Conservation (phyloP, 768 basidiomycete genomes). For the Suillus bovinus region DNA sequence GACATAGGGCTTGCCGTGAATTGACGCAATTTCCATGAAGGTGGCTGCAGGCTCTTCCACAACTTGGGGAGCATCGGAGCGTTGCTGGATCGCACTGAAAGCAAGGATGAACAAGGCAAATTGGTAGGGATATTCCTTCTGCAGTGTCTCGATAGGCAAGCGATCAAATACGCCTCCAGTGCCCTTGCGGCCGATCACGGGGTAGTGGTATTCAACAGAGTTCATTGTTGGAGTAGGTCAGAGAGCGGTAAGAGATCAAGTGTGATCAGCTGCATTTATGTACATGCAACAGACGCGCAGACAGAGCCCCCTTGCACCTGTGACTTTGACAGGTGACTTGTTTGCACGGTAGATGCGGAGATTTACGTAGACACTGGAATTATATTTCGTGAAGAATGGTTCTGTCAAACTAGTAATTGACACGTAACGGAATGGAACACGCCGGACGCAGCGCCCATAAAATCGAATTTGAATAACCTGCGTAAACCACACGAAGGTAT, state of each 20-base stretch:
- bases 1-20: conserved; percentile 27
- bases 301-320: not conserved
- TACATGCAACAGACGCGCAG: not conserved
- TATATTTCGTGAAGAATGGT: too few species aligned
- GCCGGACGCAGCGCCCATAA: not conserved
- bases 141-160: conserved; percentile 24
- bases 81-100: conserved; percentile 18
- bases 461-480: not conserved
- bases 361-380: not conserved
- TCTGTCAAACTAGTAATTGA: too few species aligned
- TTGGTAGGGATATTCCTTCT: conserved; percentile 21
- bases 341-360: not conserved
- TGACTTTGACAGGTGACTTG: not conserved
- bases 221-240: not conserved
- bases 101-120: conserved; percentile 29
- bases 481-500: not conserved
- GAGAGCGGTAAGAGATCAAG: not conserved
- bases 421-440: not conserved
- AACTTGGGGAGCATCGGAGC: not conserved
- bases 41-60: conserved; percentile 13
- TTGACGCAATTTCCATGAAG: conserved; percentile 24
- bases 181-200: conserved; percentile 21
- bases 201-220: conserved; percentile 15
- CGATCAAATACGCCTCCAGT: conserved; percentile 21
- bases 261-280: not conserved